Conservation (phyloP, 768 basidiomycete species). For the Pleurotus tuoliensis region DNA sequence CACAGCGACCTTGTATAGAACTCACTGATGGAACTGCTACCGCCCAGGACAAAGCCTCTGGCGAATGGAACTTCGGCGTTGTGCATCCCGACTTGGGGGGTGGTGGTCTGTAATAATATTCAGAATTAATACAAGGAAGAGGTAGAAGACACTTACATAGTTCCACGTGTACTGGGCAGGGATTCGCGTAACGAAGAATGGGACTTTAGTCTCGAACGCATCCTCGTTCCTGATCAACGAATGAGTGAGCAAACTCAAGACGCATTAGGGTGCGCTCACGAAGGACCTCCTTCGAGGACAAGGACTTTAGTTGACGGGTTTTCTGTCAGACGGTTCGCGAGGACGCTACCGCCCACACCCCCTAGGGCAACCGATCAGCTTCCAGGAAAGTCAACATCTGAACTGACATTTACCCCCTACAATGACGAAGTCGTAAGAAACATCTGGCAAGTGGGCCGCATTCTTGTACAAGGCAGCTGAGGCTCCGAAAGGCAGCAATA, state of each 20-base stretch:
- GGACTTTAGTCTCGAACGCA: background rate
- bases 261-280: background rate
- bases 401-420: background rate
- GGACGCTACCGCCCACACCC: slow-evolving; percentile 2
- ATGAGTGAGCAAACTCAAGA: background rate
- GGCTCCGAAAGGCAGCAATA: background rate
- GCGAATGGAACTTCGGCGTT: slow-evolving; percentile 12
- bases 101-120: slow-evolving; percentile 17
- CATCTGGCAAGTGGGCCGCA: background rate
- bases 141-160: background rate
- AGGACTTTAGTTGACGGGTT: background rate
- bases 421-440: slow-evolving; percentile 8
- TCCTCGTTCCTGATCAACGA: background rate
- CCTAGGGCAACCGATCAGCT: background rate
- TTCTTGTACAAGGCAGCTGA: background rate
- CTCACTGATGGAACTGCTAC: slow-evolving; percentile 19
- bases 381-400: background rate
- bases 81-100: slow-evolving; percentile 15
- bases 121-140: background rate
- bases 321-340: slow-evolving; percentile 8
- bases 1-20: background rate
- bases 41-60: slow-evolving; percentile 16
- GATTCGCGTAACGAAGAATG: background rate
- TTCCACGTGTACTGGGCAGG: background rate
- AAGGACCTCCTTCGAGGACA: slow-evolving; percentile 1